phyloP scores from a whole-genome alignment of 2,329 filamentous ascomycete species.

The Bisporella sp. region DNA sequence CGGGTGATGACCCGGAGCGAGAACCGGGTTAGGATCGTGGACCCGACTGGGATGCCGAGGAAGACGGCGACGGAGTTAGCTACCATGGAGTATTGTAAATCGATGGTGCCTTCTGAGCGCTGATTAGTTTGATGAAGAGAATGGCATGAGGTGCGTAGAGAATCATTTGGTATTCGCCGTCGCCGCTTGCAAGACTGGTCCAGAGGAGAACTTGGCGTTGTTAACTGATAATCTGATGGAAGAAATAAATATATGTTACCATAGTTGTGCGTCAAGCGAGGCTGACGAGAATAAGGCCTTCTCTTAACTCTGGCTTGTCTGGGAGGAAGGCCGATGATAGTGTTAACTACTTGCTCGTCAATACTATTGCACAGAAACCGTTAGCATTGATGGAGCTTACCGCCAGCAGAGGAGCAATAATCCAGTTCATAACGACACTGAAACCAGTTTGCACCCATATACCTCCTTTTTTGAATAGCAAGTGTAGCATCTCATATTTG shows the following conservation, averaged over 20 bases:
- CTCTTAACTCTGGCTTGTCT: constrained; percentile 47
- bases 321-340: constrained; percentile 64
- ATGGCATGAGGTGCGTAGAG: constrained; percentile 61
- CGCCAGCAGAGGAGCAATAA: constrained; percentile 78
- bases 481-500: constrained; percentile 66
- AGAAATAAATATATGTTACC: constrained; percentile 34
- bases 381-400: constrained; percentile 9
- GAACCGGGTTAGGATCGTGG: constrained; percentile 69
- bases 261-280: constrained; percentile 84
- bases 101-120: constrained; percentile 37
- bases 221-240: neutral
- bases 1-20: constrained; percentile 47
- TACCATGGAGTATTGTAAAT: constrained; percentile 52
- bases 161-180: constrained; percentile 74
- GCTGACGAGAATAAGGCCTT: constrained; percentile 74
- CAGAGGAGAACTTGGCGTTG: constrained; percentile 52
- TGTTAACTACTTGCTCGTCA: constrained; percentile 33
- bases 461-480: constrained; percentile 49
- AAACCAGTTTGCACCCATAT: constrained; percentile 78
- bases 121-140: constrained; percentile 67
- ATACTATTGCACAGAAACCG: too few relatives aligned
- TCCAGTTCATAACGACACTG: constrained; percentile 74
- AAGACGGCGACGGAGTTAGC: constrained; percentile 80
- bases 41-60: constrained; percentile 74
- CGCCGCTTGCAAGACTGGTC: constrained; percentile 70